Evolutionary conservation across 257 asterid genomes (phyloP), one percentile per base, ranked within the genome.

Genomic region (Solanum commersonii): DNA sequence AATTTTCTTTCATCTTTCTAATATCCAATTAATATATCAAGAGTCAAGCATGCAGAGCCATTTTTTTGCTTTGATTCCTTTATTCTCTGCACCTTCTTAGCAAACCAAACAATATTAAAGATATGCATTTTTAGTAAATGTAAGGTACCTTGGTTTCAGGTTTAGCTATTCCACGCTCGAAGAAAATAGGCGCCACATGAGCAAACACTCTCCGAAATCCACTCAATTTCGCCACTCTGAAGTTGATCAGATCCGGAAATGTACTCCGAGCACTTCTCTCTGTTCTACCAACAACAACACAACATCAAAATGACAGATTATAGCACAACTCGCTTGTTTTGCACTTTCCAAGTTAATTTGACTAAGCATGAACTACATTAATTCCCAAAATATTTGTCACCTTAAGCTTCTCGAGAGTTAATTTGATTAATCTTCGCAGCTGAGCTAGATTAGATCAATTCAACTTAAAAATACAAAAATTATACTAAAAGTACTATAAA

Each of bases 181-280:
- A 96, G 96, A 97, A 96, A 87, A 96, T 94, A 20, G 99, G 99
- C 72, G 99, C 99, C 63, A 77, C 94, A 46, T 97, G 99, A 90
- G 98, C 99, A 89, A 97, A 97, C 85, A 94, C 98, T 82, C 99
- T 93, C 44, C 99, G 94, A 86, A 97, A 97, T 35, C 98, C 99
- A 88, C 89, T 93, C 96, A 97, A 70, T 90, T 94, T 96, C 13
- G 94, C 98, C 13, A 93, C 84, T 92, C 98, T 93, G 92, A 97
- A 97, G 93, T 94, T 94, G 23, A 97, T 94, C 94, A 97, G 90
- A 88, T 94, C 93, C 16, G 99, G 99, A 89, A 97, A 97, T 34
- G 99, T 97, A 91, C 98, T 96, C 94, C 98, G 92, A 25, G 99
- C 99, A 87, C 99, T 97, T 92, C 89, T 92, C 92, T 96, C 99